These are phyloP conservation scores for Pinguiococcus pyrenoidosus DNA, from an alignment of 108 stramenopile species.

Conservation along the genomic window DNA sequence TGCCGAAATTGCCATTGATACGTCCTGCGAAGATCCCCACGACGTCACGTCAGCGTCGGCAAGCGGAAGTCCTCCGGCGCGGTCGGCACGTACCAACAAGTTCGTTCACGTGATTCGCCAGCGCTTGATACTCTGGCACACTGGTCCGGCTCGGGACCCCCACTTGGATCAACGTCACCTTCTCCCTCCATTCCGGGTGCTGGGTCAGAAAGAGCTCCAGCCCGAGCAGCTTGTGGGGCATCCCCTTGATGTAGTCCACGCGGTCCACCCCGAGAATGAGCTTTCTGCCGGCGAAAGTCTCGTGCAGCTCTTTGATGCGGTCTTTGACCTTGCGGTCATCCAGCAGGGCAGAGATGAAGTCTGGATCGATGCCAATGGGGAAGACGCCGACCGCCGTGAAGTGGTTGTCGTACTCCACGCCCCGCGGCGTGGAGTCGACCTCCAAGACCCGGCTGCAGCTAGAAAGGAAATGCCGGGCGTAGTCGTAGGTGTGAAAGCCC, in stretches of 20 bases:
- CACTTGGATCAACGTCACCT: constrained; percentile 12
- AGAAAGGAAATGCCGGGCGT: constrained; percentile 31
- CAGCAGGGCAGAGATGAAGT: constrained; percentile 14
- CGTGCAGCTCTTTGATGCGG: constrained; percentile 18
- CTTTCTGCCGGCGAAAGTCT: constrained; percentile 22
- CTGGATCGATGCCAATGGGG: constrained; percentile 32
- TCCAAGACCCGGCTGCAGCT: constrained; percentile 23
- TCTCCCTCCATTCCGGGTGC: constrained; percentile 24
- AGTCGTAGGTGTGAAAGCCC: constrained; percentile 36
- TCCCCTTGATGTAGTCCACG: constrained; percentile 33
- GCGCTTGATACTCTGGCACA: constrained; percentile 22
- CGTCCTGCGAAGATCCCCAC: no score
- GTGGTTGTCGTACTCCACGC: constrained; percentile 20
- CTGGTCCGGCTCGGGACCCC: constrained; percentile 26
- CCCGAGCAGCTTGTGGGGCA: constrained; percentile 30
- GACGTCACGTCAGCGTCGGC: no score
- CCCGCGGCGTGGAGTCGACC: constrained; percentile 31
- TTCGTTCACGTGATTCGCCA: constrained; percentile 20
- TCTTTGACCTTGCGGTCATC: constrained; percentile 12
- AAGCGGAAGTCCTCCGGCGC: no score
- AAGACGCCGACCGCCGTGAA: constrained; percentile 29
- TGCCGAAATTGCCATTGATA: constrained; percentile 27
- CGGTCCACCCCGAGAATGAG: constrained; percentile 27
- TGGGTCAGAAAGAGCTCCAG: constrained; percentile 25
- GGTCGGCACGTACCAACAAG: no score